A percentile compares a stretch with the other conserved stretches of the same genome.
Evolutionary conservation across 2,329 filamentous ascomycete genomes (phyloP).

Genomic region (Cercospora sesami): DNA sequence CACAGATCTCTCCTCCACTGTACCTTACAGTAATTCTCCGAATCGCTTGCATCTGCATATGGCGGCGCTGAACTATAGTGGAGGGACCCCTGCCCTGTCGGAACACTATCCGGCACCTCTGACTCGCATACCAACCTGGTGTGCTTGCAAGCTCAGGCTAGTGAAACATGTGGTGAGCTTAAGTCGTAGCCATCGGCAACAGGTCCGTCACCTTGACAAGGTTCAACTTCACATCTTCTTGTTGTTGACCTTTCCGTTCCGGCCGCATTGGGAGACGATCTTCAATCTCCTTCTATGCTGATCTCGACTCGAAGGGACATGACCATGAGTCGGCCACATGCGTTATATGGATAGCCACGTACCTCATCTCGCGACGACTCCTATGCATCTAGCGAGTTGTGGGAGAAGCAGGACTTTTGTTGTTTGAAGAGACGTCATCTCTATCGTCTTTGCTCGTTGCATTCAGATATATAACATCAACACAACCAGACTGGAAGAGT

Average conservation of each 20-base stretch:
- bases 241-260: neutral
- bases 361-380: neutral
- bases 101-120: no score
- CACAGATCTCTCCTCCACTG: neutral
- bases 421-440: neutral
- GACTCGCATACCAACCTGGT: no score
- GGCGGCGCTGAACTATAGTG: neutral
- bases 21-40: neutral
- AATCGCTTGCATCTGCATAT: neutral
- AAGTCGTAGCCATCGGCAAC: no score
- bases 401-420: neutral
- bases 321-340: neutral
- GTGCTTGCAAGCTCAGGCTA: no score
- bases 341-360: neutral
- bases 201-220: no score
- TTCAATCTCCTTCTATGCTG: neutral
- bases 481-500: neutral
- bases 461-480: no score
- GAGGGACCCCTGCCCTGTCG: no score
- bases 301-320: neutral
- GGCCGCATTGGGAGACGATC: neutral
- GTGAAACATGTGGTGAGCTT: no score
- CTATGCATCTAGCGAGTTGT: neutral
- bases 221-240: no score
- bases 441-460: no score